A percentile compares a stretch with the other conserved stretches of the same genome.
These are phyloP conservation scores for Termitomyces sp. DNA, from an alignment of 768 basidiomycete genomes.

Conservation along the genomic window DNA sequence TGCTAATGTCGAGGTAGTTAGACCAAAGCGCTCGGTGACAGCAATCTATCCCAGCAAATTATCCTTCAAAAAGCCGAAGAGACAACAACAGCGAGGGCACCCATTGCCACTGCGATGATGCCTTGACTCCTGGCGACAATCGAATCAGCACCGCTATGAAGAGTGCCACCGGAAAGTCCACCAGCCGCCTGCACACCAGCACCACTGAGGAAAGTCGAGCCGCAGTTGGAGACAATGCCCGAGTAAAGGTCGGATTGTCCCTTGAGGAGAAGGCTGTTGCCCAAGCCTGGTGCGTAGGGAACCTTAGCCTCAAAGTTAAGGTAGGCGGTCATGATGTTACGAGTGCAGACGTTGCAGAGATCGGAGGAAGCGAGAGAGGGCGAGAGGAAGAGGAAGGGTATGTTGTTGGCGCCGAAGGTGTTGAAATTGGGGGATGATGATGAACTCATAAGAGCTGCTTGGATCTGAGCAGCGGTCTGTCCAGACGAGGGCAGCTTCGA, in stretches of 20 bases:
- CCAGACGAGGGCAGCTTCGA: slow-evolving; percentile 30
- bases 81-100: slow-evolving; percentile 12
- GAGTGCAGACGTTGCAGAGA: slow-evolving; percentile 84
- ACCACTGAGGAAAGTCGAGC: slow-evolving; percentile 62
- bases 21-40: slow-evolving; percentile 10
- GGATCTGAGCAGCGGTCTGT: slow-evolving; percentile 21
- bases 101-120: slow-evolving; percentile 15
- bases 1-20: slow-evolving; percentile 6
- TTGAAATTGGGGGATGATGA: slow-evolving; percentile 51
- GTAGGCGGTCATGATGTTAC: slow-evolving; percentile 72
- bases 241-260: slow-evolving; percentile 67
- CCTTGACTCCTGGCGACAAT: slow-evolving; percentile 22
- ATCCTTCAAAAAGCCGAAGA: slow-evolving; percentile 15
- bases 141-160: slow-evolving; percentile 20
- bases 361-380: slow-evolving; percentile 39
- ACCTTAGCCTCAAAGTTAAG: slow-evolving; percentile 66
- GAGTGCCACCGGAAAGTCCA: slow-evolving; percentile 39
- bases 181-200: slow-evolving; percentile 66
- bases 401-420: slow-evolving; percentile 53
- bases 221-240: slow-evolving; percentile 62
- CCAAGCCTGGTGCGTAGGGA: slow-evolving; percentile 76
- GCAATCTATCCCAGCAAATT: slow-evolving; percentile 2
- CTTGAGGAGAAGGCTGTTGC: slow-evolving; percentile 57
- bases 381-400: slow-evolving; percentile 79
- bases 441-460: slow-evolving; percentile 27